Evolutionary conservation across 345 rosid species (phyloP).

Genomic region (Odontarrhena argentea): DNA sequence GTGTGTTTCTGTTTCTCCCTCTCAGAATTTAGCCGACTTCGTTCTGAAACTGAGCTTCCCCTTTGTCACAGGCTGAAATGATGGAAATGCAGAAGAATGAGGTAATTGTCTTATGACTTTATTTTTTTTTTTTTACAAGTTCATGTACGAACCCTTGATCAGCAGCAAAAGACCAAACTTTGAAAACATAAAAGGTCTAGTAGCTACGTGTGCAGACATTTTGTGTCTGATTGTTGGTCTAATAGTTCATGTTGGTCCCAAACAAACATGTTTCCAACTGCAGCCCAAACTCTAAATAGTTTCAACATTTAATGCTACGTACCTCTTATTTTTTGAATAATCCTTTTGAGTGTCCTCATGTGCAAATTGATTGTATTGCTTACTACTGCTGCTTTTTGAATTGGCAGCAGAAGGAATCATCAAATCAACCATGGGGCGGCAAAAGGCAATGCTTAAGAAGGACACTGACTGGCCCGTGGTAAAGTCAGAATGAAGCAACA

Average conservation of each 20-base stretch:
- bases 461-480: constrained; percentile 78
- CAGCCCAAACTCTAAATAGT: neutral
- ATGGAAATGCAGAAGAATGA: constrained; percentile 60
- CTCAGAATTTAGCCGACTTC: constrained; percentile 5
- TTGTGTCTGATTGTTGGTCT: neutral
- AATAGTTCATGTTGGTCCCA: neutral
- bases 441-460: constrained; percentile 61
- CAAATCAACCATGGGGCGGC: constrained; percentile 55
- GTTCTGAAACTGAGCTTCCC: constrained; percentile 22
- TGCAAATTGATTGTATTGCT: constrained; percentile 2
- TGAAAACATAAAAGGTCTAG: neutral
- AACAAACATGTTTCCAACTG: neutral
- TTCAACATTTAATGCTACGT: neutral
- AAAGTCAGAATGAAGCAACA: constrained; percentile 33
- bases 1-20: constrained; percentile 1
- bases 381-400: constrained; percentile 14
- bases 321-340: neutral
- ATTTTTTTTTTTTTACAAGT: neutral
- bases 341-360: neutral
- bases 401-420: constrained; percentile 50
- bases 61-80: constrained; percentile 59
- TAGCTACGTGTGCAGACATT: too few relatives aligned
- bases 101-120: constrained; percentile 43
- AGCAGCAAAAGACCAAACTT: constrained; percentile 3
- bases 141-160: constrained; percentile 4